Base-by-base conservation (phyloP, 2,329 filamentous ascomycete species). In the Aspergillus eucalypticola region DNA sequence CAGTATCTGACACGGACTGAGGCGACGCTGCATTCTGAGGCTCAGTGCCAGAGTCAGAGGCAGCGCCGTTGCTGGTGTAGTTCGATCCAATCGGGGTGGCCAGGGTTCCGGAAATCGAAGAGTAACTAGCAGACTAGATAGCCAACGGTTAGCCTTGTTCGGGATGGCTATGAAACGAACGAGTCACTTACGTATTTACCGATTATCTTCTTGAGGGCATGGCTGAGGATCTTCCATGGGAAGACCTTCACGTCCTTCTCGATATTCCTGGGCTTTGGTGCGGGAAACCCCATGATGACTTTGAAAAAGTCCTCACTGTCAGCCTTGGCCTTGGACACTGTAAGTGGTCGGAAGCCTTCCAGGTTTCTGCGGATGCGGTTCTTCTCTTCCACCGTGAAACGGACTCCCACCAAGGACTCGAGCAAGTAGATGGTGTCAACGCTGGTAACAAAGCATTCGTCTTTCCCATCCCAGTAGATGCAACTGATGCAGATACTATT, bases 231-330 rank as follows among this genome's bases (percentile, higher is more conserved):
- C 76, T 92, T 95, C 95, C 95, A 99, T 4, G 92, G 90, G 72
- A 98, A 99, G 11, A 98, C 95, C 79, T 99, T 99, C 73, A 99
- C 93, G 71, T 98, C 94, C 80, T 99, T 99, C 81, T 98, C 95
- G 66, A 99, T 99, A 73, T 98, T 97, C 64, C 95, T 86, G 17
- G 95, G 95, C 78, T 98, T 98, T 2, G 95, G 95, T 62, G 90
- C 91, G 11, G 92, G 92, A 73, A 98, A 98, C 1, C 88, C 91
- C 95, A 99, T 99, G 78, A 99, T 98, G 69, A 97, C 85, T 80
- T 97, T 97, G 87, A 98, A 98, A 77, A 98, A 98, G 58, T 96
- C 92, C 75, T 98, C 94, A 73, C 91, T 96, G 61, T 98, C 94
- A 1, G 88, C 73, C 78, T 96, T 96, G 60, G 88, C 88, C 78